phyloP scores from a whole-genome alignment of 495 filamentous ascomycete species.

The Talaromyces trachyspermus region DNA sequence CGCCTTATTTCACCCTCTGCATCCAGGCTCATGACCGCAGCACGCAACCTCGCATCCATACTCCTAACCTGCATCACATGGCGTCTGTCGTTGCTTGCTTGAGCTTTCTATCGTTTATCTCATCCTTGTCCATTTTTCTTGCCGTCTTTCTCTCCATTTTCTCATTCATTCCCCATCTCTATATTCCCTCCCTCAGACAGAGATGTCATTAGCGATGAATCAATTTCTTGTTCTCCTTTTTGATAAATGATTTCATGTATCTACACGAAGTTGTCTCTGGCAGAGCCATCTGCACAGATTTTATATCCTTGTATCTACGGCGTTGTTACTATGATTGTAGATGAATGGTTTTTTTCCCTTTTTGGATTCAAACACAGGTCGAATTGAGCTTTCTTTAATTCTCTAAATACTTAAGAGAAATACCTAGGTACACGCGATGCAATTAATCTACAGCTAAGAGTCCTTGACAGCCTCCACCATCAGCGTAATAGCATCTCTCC shows the following conservation, averaged over 20 bases:
- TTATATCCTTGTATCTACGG: not conserved
- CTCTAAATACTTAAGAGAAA: no score
- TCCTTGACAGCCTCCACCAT: conserved; percentile 45
- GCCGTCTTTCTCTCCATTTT: not conserved
- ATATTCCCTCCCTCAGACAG: not conserved
- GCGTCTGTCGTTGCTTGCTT: not conserved
- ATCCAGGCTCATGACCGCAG: conserved; percentile 39
- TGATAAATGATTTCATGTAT: not conserved
- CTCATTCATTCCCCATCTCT: not conserved
- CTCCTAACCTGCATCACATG: conserved; percentile 4
- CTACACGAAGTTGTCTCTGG: no score
- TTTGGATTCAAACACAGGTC: no score
- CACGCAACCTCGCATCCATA: conserved; percentile 58
- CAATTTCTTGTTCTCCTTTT: not conserved
- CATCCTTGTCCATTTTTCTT: not conserved
- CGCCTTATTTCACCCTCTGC: not conserved
- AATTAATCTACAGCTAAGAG: not conserved
- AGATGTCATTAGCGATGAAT: not conserved
- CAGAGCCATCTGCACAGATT: not conserved
- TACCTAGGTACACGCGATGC: not conserved
- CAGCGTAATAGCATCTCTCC: conserved; percentile 44
- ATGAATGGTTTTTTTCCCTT: not conserved
- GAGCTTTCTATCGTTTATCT: not conserved
- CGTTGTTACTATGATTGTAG: no score
- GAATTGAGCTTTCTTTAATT: no score